Conservation (phyloP, 352 stramenopile genomes). For the Blastocystis sp. region DNA sequence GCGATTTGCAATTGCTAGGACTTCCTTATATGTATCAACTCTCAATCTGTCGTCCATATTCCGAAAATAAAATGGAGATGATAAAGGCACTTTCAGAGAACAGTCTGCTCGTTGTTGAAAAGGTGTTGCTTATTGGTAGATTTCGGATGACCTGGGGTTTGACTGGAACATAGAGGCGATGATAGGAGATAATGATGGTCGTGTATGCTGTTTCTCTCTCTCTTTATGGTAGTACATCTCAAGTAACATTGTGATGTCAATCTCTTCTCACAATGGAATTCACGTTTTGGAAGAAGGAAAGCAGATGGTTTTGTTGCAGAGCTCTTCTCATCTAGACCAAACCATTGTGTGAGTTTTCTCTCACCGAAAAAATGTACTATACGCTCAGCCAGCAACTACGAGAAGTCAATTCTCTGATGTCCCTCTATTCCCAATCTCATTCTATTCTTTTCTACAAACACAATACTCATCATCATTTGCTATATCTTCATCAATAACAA, state of each 20-base stretch:
- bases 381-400: conserved; percentile 8
- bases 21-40: conserved; percentile 25
- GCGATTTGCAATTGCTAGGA: conserved; percentile 9
- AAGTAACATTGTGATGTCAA: background rate
- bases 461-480: conserved; percentile 9
- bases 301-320: background rate
- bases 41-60: conserved; percentile 29
- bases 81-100: background rate
- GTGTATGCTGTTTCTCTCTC: background rate
- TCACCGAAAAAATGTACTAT: conserved; percentile 51
- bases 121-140: background rate
- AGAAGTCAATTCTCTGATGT: conserved; percentile 13
- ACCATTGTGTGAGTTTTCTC: background rate
- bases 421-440: background rate
- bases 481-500: conserved; percentile 48
- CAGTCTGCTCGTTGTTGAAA: background rate
- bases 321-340: background rate
- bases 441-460: conserved; percentile 24
- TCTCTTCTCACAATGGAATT: background rate
- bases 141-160: background rate
- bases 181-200: conserved; percentile 8
- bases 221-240: background rate
- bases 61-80: conserved; percentile 13
- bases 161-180: conserved; percentile 34
- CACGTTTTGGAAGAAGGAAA: background rate